Percentiles rank a stretch among this genome's conserved stretches.
phyloP scores from a whole-genome alignment of 2,329 filamentous ascomycete species.

The Raffaelea arxii region DNA sequence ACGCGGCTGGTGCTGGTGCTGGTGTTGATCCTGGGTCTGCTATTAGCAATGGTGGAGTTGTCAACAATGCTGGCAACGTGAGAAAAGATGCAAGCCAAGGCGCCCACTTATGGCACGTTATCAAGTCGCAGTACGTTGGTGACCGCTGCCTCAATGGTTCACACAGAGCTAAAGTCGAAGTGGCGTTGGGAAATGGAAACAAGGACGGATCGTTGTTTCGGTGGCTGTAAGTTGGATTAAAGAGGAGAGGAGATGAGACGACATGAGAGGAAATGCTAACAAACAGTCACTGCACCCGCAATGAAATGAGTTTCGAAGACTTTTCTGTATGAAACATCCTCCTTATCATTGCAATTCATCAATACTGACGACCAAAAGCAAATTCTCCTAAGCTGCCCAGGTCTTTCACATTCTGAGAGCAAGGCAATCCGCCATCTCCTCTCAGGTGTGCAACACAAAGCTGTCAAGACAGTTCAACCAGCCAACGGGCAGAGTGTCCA shows the following conservation, averaged over 20 bases:
- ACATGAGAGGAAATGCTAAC: neutral
- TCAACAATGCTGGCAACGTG: neutral
- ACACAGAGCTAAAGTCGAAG: no score
- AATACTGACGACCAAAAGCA: neutral
- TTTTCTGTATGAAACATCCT: neutral
- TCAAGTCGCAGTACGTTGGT: no score
- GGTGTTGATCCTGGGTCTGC: no score
- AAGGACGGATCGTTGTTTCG: neutral
- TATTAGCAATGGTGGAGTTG: no score
- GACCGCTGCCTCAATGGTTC: no score
- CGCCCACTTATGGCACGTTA: no score
- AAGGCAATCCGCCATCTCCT: conserved; percentile 18
- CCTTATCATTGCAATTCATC: neutral
- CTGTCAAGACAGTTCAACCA: conserved; percentile 26
- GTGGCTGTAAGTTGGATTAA: neutral
- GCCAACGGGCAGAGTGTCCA: conserved; percentile 27
- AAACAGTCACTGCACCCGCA: neutral
- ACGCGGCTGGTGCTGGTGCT: neutral
- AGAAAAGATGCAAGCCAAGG: no score
- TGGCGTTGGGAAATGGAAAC: neutral
- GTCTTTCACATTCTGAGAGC: neutral
- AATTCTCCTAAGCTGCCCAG: neutral
- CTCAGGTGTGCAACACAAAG: conserved; percentile 25
- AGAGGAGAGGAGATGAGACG: neutral
- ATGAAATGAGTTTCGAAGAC: neutral